Base-by-base conservation (phyloP, 805 yeast genomes). In the Suhomyces sp. region DNA sequence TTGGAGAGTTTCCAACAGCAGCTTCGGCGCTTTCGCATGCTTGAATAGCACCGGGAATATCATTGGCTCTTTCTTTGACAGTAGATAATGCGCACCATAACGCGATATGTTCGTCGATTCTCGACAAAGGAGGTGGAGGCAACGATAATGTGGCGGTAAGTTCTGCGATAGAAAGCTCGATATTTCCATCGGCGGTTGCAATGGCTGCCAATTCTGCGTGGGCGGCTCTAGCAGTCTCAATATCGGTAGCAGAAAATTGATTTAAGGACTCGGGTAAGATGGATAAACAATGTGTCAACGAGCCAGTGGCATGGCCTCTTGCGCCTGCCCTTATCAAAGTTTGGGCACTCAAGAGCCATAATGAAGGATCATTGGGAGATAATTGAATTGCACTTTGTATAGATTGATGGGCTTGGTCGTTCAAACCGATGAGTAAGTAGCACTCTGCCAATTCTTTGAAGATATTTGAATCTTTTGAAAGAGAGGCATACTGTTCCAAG, bases 151-250 rank as follows among this genome's bases (percentile, higher is more conserved):
- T 81, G 1, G 78, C 74, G 15, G 76, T 73, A 40, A 83, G 61
- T 60, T 84, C 87, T 7, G 72, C 64, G 8, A 77, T 73, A n/a
- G 83, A 79, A 47, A 68, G 59, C 51, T 81, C 83, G 38, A 76
- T 68, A 58, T 82, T 76, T 15, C 79, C 79, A 26, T 81, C 80
- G 6, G 77, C 72, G 1, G 80, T 76, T 2, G 82, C 80, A n/a
- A 83, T 69, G 4, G 80, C 78, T 0, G 85, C 86, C 46, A 84
- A 66, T 58, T 82, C 84, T 4, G 81, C 76, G 65, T 82, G 86
- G 2, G 80, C 78, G 13, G 77, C 71, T 50, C 85, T 69, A 0
- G 82, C 79, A 1, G 79, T 70, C 50, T 78, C 79, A n/a, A 79
- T 63, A 46, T 77, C 81, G 4, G 63, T 62, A 1, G 60, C 41